phyloP scores from a whole-genome alignment of 2,329 filamentous ascomycete genomes.

The Zasmidium citrigriseum region DNA sequence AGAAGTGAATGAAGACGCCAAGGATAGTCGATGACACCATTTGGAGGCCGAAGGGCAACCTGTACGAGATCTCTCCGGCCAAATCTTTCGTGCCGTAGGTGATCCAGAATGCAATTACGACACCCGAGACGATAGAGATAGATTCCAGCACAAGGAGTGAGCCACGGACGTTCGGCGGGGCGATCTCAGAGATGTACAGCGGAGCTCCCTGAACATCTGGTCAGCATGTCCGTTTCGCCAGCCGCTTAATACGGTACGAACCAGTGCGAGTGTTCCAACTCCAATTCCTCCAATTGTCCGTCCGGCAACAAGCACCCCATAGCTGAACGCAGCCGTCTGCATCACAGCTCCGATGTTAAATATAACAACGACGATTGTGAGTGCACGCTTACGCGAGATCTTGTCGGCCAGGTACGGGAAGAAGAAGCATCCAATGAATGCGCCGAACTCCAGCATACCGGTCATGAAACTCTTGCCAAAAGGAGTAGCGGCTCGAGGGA shows the following conservation, averaged over 20 bases:
- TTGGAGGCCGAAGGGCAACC: slow-evolving; percentile 1
- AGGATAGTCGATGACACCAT: slow-evolving; percentile 36
- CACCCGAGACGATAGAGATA: neutral
- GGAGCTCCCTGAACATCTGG: neutral
- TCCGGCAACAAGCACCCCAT: neutral
- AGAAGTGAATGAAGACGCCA: slow-evolving; percentile 24
- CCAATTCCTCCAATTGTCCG: neutral
- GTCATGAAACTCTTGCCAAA: neutral
- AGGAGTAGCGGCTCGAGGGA: neutral
- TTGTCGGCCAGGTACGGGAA: neutral
- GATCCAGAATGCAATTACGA: slow-evolving; percentile 28
- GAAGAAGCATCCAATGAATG: neutral
- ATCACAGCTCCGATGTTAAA: neutral
- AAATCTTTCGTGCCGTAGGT: slow-evolving; percentile 46
- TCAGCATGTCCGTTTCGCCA: neutral
- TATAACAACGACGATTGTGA: neutral
- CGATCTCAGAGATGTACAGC: neutral
- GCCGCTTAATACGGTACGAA: too few relatives aligned
- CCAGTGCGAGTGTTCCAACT: neutral
- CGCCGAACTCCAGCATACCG: neutral
- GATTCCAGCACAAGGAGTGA: neutral
- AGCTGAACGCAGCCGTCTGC: neutral
- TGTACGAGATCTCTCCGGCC: neutral
- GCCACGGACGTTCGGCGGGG: neutral
- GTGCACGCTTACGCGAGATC: neutral